Evolutionary conservation across 352 stramenopile species (phyloP), one percentile per base, ranked within the genome.

Genomic region (Globisporangium orthogonon): DNA sequence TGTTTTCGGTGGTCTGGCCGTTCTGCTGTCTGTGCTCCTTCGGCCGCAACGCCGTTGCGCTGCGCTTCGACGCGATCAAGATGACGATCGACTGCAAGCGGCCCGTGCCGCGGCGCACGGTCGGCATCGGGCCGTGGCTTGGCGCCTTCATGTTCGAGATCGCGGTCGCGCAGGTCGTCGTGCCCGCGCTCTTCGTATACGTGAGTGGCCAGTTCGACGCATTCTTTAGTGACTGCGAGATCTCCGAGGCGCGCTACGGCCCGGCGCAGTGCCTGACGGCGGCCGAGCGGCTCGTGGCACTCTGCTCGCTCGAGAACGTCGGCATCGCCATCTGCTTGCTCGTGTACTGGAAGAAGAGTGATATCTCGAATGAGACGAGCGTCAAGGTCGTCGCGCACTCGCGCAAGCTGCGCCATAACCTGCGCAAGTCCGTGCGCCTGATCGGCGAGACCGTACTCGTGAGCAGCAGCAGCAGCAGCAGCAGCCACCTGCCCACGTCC

Each of bases 11-110:
- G 33, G 72, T 86, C 15, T 84, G 73, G 76, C 73, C 76, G 4
- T 86, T 86, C 49, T 84, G 73, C 60, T 79, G 71, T 14, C 54
- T 83, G 15, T 86, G 76, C 53, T 67, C 71, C 30, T 83, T 71
- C 41, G 65, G 52, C 23, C 75, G 76, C 63, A 86, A 86, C 60
- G 56, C 58, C 1, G 64, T 86, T 15, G 71, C 76, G 33, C 56
- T 81, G 43, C 71, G 73, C 45, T 86, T 86, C 44, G 76, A 86
- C 60, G 70, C 70, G 13, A 83, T 86, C 65, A 74, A 75, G 57
- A 83, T 86, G 74, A 74, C 70, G 3, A 83, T 86, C 50, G 76
- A 86, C 61, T 86, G 73, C 61, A 86, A 86, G 58, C 71, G 73
- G 0, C 63, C 73, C 0, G 70, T 86, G 45, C 76, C 76, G 23